These are phyloP conservation scores for Middelhovenomyces tepae DNA, from an alignment of 805 yeast species.

Conservation along the genomic window DNA sequence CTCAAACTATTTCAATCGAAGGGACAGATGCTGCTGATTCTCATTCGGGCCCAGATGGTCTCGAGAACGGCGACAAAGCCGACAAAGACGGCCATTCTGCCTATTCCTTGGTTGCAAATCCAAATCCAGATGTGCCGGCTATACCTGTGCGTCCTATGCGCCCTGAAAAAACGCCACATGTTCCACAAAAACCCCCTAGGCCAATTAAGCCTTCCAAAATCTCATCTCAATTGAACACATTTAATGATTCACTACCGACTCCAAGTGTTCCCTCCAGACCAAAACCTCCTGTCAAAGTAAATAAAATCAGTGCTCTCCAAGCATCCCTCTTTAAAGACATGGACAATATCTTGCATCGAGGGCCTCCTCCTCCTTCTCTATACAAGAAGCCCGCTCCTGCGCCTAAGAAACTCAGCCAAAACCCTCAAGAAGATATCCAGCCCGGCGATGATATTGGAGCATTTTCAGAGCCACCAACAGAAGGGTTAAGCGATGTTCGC, in stretches of 20 bases:
- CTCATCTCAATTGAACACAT: slow-evolving; percentile 3
- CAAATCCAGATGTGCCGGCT: not conserved
- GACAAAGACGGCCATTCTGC: not conserved
- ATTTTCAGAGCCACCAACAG: not conserved
- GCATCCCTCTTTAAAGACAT: slow-evolving; percentile 20
- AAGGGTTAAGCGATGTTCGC: slow-evolving; percentile 6
- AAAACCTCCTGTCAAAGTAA: slow-evolving; percentile 15
- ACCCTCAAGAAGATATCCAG: slow-evolving; percentile 8
- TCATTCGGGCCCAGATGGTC: not conserved
- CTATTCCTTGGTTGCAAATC: not conserved
- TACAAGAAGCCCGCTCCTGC: slow-evolving; percentile 2
- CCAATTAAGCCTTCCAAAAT: slow-evolving; percentile 1
- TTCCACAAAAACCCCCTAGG: not conserved
- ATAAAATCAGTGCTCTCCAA: slow-evolving; percentile 17
- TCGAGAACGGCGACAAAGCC: not conserved
- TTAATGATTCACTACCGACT: not conserved
- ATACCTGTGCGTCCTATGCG: not conserved
- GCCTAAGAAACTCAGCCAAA: too few relatives aligned
- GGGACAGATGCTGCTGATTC: not conserved
- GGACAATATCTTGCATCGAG: slow-evolving; percentile 15
- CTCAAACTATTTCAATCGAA: not conserved
- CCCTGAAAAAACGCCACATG: not conserved
- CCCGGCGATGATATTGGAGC: slow-evolving; percentile 2
- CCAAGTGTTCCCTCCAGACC: slow-evolving; percentile 14
- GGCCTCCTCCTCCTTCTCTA: slow-evolving; percentile 16